These are phyloP conservation scores for Pyracantha coccinea DNA, from an alignment of 331 rosid genomes.

Conservation along the genomic window DNA sequence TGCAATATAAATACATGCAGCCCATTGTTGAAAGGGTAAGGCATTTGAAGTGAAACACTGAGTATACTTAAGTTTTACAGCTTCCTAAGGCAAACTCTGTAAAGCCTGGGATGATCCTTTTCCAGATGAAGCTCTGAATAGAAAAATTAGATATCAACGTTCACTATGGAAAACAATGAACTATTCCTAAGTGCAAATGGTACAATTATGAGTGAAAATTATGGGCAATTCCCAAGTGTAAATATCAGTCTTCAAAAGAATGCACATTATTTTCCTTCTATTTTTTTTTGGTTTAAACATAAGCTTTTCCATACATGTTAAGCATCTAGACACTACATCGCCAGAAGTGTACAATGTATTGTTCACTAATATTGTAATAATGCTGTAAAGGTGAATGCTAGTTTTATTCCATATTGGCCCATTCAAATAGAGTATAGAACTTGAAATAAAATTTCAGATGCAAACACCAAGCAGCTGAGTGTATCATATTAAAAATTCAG, in stretches of 20 bases:
- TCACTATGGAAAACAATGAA: background rate
- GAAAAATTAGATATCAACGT: conserved; percentile 6
- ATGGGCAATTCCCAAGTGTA: background rate
- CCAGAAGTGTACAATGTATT: no score
- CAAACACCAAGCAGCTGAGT: no score
- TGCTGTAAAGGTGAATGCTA: no score
- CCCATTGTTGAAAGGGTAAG: no score
- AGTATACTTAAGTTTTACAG: background rate
- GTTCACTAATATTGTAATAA: no score
- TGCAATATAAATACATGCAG: no score
- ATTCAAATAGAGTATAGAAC: no score
- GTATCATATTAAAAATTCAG: no score
- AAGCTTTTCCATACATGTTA: background rate
- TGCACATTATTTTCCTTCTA: background rate
- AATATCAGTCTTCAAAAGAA: background rate
- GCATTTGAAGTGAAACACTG: background rate
- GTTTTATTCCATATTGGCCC: no score
- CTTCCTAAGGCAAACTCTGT: conserved; percentile 61
- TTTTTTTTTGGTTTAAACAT: background rate
- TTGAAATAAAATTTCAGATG: no score
- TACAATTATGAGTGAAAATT: background rate
- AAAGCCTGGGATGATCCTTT: conserved; percentile 68
- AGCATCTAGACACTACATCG: no score
- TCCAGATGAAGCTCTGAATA: conserved; percentile 74
- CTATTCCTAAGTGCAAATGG: background rate